These are phyloP conservation scores for Colletotrichum somersetense DNA, from an alignment of 2,329 filamentous ascomycete species.

Conservation along the genomic window DNA sequence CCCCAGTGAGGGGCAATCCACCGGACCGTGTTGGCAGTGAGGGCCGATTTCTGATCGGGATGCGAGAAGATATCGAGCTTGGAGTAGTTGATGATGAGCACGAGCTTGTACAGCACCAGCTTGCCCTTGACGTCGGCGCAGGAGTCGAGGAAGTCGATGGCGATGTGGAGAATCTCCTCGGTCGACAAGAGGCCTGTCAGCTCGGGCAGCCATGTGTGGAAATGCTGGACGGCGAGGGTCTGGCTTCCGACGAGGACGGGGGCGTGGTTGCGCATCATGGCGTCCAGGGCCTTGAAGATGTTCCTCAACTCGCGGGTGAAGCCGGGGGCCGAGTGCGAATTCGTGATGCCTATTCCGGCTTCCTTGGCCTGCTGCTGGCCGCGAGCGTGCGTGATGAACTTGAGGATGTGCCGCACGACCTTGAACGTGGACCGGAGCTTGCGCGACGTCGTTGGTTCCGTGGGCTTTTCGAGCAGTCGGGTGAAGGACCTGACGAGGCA, in stretches of 20 bases:
- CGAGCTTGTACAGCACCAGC: slow-evolving; percentile 89
- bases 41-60: slow-evolving; percentile 78
- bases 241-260: slow-evolving; percentile 93
- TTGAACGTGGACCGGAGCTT: slow-evolving; percentile 94
- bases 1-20: slow-evolving; percentile 98
- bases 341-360: slow-evolving; percentile 85
- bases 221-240: slow-evolving; percentile 94
- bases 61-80: slow-evolving; percentile 84
- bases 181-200: slow-evolving; percentile 80
- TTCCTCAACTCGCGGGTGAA: slow-evolving; percentile 87
- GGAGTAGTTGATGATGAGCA: slow-evolving; percentile 93
- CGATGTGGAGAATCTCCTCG: slow-evolving; percentile 90
- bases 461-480: slow-evolving; percentile 83
- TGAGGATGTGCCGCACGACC: slow-evolving; percentile 91
- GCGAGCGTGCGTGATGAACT: slow-evolving; percentile 92
- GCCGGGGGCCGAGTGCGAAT: slow-evolving; percentile 66
- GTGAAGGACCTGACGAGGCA: slow-evolving; percentile 90
- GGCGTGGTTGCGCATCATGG: slow-evolving; percentile 88
- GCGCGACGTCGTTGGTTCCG: slow-evolving; percentile 84
- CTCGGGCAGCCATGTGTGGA: slow-evolving; percentile 97
- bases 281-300: slow-evolving; percentile 91
- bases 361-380: slow-evolving; percentile 91
- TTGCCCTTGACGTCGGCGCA: slow-evolving; percentile 90
- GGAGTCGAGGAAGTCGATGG: slow-evolving; percentile 93
- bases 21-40: slow-evolving; percentile 84